Conservation (phyloP, 2,329 filamentous ascomycete species). For the Stachybotrys elegans region DNA sequence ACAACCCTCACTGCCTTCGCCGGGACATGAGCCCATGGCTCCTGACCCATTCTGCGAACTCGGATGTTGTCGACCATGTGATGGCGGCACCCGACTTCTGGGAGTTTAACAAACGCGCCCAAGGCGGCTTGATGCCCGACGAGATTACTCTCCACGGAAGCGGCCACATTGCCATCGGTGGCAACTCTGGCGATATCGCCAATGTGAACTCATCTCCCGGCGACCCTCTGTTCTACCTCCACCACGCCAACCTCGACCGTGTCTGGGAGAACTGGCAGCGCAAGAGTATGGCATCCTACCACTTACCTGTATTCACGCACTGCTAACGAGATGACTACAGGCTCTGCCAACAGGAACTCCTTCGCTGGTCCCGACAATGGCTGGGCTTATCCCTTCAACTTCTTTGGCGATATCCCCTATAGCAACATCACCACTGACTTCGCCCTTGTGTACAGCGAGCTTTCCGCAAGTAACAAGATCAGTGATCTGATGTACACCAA, state of each 20-base stretch:
- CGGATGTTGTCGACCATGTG: constrained; percentile 10
- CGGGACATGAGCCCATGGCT: constrained; percentile 21
- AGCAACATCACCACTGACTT: constrained; percentile 23
- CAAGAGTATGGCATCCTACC: neutral
- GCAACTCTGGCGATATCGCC: constrained; percentile 19
- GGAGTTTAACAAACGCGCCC: constrained; percentile 21
- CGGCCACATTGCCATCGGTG: constrained; percentile 20
- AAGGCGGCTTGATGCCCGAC: constrained; percentile 15
- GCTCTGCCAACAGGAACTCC: neutral
- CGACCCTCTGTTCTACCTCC: constrained; percentile 23
- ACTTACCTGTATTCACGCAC: too few relatives aligned
- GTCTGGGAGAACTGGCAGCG: constrained; percentile 17
- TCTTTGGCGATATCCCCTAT: constrained; percentile 23
- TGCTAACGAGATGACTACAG: too few relatives aligned
- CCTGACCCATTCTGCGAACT: constrained; percentile 9
- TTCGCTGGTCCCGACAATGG: constrained; percentile 20
- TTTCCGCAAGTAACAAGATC: constrained; percentile 1
- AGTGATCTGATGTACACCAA: constrained; percentile 3
- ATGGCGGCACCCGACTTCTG: constrained; percentile 17
- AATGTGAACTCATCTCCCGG: constrained; percentile 11
- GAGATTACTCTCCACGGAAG: constrained; percentile 19
- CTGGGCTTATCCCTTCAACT: constrained; percentile 25
- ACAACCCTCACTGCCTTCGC: constrained; percentile 25
- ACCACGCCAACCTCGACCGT: constrained; percentile 22
- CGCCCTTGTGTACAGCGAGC: constrained; percentile 3